These are phyloP conservation scores for Colletotrichum echinochloae DNA, from an alignment of 2,329 filamentous ascomycete genomes.

Conservation along the genomic window DNA sequence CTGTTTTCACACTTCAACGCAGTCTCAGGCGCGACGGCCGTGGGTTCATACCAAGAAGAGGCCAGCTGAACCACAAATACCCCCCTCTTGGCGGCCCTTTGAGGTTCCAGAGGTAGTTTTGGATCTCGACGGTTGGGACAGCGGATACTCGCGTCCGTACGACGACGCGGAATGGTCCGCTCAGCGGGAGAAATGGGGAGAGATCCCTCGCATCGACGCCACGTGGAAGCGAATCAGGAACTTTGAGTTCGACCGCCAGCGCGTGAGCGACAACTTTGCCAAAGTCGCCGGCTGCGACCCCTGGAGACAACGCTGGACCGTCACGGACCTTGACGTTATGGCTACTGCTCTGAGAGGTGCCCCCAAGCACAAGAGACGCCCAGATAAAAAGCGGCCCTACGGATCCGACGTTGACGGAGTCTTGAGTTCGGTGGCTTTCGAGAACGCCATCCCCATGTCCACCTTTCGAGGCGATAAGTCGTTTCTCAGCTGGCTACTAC, in stretches of 20 bases:
- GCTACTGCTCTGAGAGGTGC: slow-evolving; percentile 50
- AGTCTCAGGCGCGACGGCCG: not conserved
- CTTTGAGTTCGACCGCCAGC: slow-evolving; percentile 47
- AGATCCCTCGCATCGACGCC: slow-evolving; percentile 42
- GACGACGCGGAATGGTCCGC: slow-evolving; percentile 52
- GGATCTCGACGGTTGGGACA: slow-evolving; percentile 64
- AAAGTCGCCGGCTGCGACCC: slow-evolving; percentile 23
- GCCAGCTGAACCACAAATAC: slow-evolving; percentile 7
- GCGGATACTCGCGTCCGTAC: slow-evolving; percentile 56
- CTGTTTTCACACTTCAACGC: slow-evolving; percentile 19
- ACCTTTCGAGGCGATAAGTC: slow-evolving; percentile 46
- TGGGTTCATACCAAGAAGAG: slow-evolving; percentile 34
- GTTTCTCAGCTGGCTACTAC: slow-evolving; percentile 53
- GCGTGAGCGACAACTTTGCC: slow-evolving; percentile 36
- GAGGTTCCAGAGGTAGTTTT: slow-evolving; percentile 58
- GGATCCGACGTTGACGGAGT: not conserved
- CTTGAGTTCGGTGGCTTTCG: slow-evolving; percentile 31
- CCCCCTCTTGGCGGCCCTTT: slow-evolving; percentile 37
- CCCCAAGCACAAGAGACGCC: slow-evolving; percentile 4
- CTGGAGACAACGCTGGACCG: slow-evolving; percentile 49
- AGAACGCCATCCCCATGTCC: slow-evolving; percentile 50
- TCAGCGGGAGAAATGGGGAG: slow-evolving; percentile 48
- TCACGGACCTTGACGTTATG: slow-evolving; percentile 58
- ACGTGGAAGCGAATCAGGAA: slow-evolving; percentile 45
- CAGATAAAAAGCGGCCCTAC: not conserved